A percentile compares a stretch with the other conserved stretches of the same genome.
Evolutionary conservation across 257 asterid genomes (phyloP).

Genomic region (Cinchona pubescens): DNA sequence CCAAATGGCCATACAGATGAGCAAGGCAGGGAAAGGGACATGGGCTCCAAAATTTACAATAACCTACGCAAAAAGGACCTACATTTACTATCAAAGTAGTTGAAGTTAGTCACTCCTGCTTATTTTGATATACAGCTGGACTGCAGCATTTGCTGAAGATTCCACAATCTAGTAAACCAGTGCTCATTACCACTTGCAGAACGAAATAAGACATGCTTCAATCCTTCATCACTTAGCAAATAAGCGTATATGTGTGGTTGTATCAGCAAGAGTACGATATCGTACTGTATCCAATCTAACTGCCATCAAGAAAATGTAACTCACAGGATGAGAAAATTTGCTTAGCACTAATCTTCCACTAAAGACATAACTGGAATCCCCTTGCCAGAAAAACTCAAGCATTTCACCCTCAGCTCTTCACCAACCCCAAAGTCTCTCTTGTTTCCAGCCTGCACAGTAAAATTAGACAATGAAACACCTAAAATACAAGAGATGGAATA

Average conservation of each 20-base stretch:
- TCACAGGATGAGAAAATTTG: not conserved
- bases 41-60: slow-evolving; percentile 15
- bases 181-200: not conserved
- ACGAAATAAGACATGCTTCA: not conserved
- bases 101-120: not conserved
- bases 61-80: slow-evolving; percentile 3
- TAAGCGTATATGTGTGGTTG: not conserved
- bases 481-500: not conserved
- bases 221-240: not conserved
- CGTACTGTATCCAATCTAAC: not conserved
- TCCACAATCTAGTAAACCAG: not conserved
- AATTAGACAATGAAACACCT: slow-evolving; percentile 6
- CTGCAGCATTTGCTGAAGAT: slow-evolving; percentile 2
- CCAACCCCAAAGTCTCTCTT: slow-evolving; percentile 58
- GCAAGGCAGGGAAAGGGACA: not conserved
- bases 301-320: not conserved
- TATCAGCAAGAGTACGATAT: not conserved
- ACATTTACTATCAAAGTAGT: slow-evolving; percentile 9
- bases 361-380: slow-evolving; percentile 81
- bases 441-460: slow-evolving; percentile 45
- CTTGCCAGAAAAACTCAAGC: slow-evolving; percentile 76
- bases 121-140: slow-evolving; percentile 22
- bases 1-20: not conserved
- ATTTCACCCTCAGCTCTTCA: slow-evolving; percentile 61
- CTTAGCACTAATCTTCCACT: slow-evolving; percentile 35